Base-by-base conservation (phyloP, 169 alveolate genomes). In the Neospora caninum region DNA sequence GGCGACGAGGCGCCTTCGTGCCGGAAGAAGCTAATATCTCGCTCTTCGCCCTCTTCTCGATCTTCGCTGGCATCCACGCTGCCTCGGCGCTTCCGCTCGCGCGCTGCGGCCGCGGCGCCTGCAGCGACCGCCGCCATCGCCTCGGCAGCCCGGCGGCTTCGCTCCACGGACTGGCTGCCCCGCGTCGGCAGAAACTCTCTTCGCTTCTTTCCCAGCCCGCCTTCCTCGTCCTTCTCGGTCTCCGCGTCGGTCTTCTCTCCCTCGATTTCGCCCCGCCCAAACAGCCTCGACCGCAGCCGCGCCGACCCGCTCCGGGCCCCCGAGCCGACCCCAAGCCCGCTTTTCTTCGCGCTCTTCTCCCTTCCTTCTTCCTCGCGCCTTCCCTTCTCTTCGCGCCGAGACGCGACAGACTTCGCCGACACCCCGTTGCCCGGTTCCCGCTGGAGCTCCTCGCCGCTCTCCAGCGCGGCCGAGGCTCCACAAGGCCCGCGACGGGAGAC, bases 141-240 rank as follows among this genome's bases (percentile, higher is more conserved):
- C 43, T 36, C 84, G 1, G 39, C 84, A 0, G 84, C 84, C 18
- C 49, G 39, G 39, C n/a, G 39, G 27, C 84, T 73, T 13, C 84
- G 84, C 49, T 31, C 25, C 49, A 20, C 43, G 39, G 42, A 73
- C 49, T 36, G 84, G 2, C 27, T 73, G 38, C 84, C 84, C 13
- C 84, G 84, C 84, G 84, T 73, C 84, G 42, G 84, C 43, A 36
- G 84, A 29, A 64, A 64, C 16, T 64, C 73, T 27, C n/a, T 64
- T 27, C 73, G 73, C 64, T 64, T 64, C n/a, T 64, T 7, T 64
- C 73, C 73, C 73, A 7, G 73, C 4, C 73, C 16, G 73, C n/a
- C 73, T 53, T 18, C 27, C 64, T 53, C n/a, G 31, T 9, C 73
- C n/a, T 64, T 29, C 31, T 64, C 73, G 73, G 4, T 64, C 31